Evolutionary conservation across 1,284 basidiomycete genomes (phyloP).

Genomic region (Apiotrichum sp.): DNA sequence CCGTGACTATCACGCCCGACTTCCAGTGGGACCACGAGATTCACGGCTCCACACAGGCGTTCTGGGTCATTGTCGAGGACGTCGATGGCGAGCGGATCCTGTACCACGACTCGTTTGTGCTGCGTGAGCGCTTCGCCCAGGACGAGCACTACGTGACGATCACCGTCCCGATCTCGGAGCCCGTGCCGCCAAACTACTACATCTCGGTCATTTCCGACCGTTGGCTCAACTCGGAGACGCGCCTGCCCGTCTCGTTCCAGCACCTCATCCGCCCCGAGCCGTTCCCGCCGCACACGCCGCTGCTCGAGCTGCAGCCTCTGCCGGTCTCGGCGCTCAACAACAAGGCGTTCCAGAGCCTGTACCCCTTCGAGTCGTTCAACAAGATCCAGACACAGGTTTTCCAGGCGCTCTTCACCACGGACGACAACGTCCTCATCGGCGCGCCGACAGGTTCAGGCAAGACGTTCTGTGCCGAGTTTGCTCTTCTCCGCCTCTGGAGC

Average conservation of each 20-base stretch:
- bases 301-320: conserved; percentile 87
- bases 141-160: conserved; percentile 91
- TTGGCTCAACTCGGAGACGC: conserved; percentile 92
- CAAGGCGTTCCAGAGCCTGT: conserved; percentile 80
- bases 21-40: conserved; percentile 97
- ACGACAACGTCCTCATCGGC: conserved; percentile 93
- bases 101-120: conserved; percentile 87
- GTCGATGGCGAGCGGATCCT: conserved; percentile 94
- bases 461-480: conserved; percentile 95
- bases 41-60: conserved; percentile 79
- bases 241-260: conserved; percentile 94
- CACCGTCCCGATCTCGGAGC: conserved; percentile 93
- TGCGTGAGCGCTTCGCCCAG: conserved; percentile 83
- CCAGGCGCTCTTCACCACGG: conserved; percentile 91
- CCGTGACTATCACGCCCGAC: conserved; percentile 86
- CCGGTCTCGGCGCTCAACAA: conserved; percentile 88
- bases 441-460: conserved; percentile 96
- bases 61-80: conserved; percentile 91
- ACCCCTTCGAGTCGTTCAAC: conserved; percentile 83
- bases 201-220: conserved; percentile 91
- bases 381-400: conserved; percentile 99
- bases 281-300: conserved; percentile 85
- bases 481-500: conserved; percentile 84
- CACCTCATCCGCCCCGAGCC: conserved; percentile 96
- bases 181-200: conserved; percentile 95